Percentiles rank a stretch among this genome's conserved stretches.
Conservation (phyloP, 805 yeast species). For the Myxozyma mucilagina region DNA sequence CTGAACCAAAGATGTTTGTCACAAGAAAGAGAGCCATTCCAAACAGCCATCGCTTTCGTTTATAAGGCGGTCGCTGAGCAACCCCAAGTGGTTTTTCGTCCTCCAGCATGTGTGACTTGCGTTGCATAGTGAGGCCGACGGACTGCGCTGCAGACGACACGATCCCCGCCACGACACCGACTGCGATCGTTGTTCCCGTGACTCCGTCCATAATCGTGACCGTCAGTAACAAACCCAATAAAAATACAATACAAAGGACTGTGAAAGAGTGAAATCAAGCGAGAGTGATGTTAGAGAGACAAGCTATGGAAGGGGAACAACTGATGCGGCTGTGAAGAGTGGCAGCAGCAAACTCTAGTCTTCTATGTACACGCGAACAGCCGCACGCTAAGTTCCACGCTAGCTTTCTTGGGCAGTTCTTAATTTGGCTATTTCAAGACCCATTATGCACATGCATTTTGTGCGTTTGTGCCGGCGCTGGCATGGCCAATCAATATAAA, state of each 20-base stretch:
- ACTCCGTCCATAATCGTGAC: constrained; percentile 25
- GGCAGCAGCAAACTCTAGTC: background rate
- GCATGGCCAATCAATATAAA: background rate
- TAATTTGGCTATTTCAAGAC: no score
- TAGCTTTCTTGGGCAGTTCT: background rate
- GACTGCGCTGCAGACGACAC: constrained; percentile 78
- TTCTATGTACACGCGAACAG: background rate
- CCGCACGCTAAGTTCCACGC: background rate
- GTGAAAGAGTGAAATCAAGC: background rate
- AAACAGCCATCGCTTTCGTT: constrained; percentile 61
- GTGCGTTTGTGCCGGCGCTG: background rate
- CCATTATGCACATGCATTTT: background rate
- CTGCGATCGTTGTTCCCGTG: constrained; percentile 31
- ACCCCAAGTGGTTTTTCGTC: constrained; percentile 38
- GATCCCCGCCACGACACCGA: constrained; percentile 49
- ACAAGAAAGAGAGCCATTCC: constrained; percentile 71
- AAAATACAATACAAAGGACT: no score
- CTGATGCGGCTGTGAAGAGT: background rate
- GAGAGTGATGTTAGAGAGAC: background rate
- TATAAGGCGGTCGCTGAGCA: constrained; percentile 42
- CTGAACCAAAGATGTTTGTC: constrained; percentile 76
- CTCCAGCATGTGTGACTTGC: constrained; percentile 67
- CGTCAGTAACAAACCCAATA: no score
- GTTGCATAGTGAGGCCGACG: constrained; percentile 76
- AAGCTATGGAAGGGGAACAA: background rate